A percentile compares a stretch with the other conserved stretches of the same genome.
Conservation (phyloP, 169 alveolate genomes). For the Plasmodium knowlesi region DNA sequence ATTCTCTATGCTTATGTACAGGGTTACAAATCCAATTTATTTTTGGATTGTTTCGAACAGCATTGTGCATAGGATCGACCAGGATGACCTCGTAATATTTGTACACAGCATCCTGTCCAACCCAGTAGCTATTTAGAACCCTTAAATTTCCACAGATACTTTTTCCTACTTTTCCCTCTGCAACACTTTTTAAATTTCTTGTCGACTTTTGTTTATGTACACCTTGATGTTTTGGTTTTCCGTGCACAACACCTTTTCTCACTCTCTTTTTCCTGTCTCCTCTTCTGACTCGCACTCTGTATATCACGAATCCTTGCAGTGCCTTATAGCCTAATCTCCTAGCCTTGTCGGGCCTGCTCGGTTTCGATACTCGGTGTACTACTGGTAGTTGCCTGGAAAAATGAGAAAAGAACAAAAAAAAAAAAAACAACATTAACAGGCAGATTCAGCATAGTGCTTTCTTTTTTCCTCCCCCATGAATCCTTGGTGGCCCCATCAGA, state of each 20-base stretch:
- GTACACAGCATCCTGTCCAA: constrained; percentile 98
- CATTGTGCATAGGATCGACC: constrained; percentile 98
- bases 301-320: constrained; percentile 98
- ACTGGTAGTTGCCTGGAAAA: constrained; percentile 95
- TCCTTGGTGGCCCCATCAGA: neutral
- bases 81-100: constrained; percentile 98
- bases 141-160: constrained; percentile 95
- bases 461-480: neutral
- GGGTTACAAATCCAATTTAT: constrained; percentile 98
- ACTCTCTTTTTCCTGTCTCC: constrained; percentile 99
- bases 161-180: constrained; percentile 99
- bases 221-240: constrained; percentile 99
- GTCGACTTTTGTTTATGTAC: constrained; percentile 96
- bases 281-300: constrained; percentile 99
- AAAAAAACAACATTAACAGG: neutral
- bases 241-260: constrained; percentile 99
- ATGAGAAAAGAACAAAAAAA: neutral
- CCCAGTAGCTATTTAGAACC: constrained; percentile 99
- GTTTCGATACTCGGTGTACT: constrained; percentile 95
- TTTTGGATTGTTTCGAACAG: constrained; percentile 98
- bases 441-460: neutral
- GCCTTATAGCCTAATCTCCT: constrained; percentile 99
- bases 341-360: constrained; percentile 98
- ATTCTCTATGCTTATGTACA: constrained; percentile 98
- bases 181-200: constrained; percentile 96